Conservation (phyloP, 768 basidiomycete genomes). For the Panaeolus cyanescens region DNA sequence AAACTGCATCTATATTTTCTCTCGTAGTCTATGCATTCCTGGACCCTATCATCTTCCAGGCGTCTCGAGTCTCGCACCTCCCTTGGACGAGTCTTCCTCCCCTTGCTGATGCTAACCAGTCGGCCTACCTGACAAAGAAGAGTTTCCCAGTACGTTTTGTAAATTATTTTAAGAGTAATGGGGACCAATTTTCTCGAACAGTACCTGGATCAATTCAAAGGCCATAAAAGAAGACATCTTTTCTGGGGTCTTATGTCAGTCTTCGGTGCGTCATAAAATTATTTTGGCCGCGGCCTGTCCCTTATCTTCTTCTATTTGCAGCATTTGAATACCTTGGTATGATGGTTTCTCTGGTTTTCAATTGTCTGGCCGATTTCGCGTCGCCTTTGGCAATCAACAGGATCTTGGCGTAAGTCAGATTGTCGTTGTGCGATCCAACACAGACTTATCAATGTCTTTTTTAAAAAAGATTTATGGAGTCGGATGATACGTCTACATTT, state of each 20-base stretch:
- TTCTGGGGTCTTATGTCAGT: slow-evolving; percentile 46
- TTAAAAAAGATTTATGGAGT: slow-evolving; percentile 55
- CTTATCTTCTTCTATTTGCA: not conserved
- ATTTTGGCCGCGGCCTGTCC: not conserved
- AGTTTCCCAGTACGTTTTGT: slow-evolving; percentile 17
- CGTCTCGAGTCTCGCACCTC: slow-evolving; percentile 43
- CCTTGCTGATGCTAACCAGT: slow-evolving; percentile 58
- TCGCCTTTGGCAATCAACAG: slow-evolving; percentile 43
- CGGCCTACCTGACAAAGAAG: slow-evolving; percentile 18
- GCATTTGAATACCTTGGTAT: slow-evolving; percentile 29
- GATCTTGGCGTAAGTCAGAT: slow-evolving; percentile 30
- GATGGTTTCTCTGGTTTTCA: slow-evolving; percentile 25
- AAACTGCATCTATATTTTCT: slow-evolving; percentile 49
- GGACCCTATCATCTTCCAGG: slow-evolving; percentile 48
- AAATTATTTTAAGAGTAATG: slow-evolving; percentile 23
- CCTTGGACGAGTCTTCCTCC: slow-evolving; percentile 56
- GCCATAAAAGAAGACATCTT: slow-evolving; percentile 41
- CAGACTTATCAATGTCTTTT: not conserved
- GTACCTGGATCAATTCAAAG: slow-evolving; percentile 42
- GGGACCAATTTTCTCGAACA: slow-evolving; percentile 12
- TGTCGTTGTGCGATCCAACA: not conserved
- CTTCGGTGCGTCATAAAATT: slow-evolving; percentile 21
- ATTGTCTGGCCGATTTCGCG: slow-evolving; percentile 29
- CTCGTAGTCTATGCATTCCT: slow-evolving; percentile 50
- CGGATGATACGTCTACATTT: slow-evolving; percentile 46